Base-by-base conservation (phyloP, 257 asterid species). In the Echium plantagineum region DNA sequence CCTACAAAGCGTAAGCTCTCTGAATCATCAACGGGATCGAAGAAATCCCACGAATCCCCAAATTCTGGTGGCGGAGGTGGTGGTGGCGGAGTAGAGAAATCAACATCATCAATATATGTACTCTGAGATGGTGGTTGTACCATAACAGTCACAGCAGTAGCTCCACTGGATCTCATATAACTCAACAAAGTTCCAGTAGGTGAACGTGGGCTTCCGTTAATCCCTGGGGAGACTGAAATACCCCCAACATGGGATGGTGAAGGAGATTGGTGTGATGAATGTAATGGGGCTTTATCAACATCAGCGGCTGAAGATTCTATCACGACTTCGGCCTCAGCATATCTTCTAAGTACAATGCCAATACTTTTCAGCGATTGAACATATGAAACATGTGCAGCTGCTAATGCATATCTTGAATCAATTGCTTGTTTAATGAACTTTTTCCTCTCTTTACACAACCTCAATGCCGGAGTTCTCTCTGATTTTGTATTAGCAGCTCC, bases 341-440 rank as follows among this genome's bases (percentile, higher is more conserved):
- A 93, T 68, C 94, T 81, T 66, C 87, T 74, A 51, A 93, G 94
- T 68, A 87, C 94, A 83, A 72, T 72, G 65, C 98, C 98, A 65
- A 88, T 76, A 73, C 83, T 88, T 58, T 81, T 81, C 60, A 91
- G 77, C 52, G 98, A 88, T 64, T 85, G 84, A 68, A 82, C 80
- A 63, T 91, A 91, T 0, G 97, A 84, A 68, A 89, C 94, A 63
- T 91, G 98, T 0, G 95, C 93, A 65, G 98, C 98, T 46, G 98
- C 98, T 63, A 89, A 74, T 57, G 90, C 93, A 60, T 77, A 91
- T 65, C 97, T 78, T 1, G 94, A 91, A 75, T 91, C 96, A 58
- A 82, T 83, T 4, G 96, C 98, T 81, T 84, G 89, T 59, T 88
- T 91, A 55, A 82, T 80, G 59, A 83, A 84, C 57, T 78, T 81